phyloP scores from a whole-genome alignment of 2,329 filamentous ascomycete species.

The Apiospora kogelbergensis region DNA sequence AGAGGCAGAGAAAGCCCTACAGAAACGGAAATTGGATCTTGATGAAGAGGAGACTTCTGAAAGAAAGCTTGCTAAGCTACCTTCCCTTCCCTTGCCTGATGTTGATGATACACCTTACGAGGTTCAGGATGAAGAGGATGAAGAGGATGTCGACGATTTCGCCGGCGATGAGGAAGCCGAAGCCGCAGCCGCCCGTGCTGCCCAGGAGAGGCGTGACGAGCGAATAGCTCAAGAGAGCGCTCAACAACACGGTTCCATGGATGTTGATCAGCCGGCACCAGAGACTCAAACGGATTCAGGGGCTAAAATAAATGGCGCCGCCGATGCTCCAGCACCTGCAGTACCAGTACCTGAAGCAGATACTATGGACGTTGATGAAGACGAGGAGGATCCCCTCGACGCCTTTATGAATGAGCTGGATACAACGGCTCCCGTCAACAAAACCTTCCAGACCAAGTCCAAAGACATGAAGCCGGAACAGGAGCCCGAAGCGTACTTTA shows the following conservation, averaged over 20 bases:
- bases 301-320: conserved; percentile 24
- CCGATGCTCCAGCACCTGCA: conserved; percentile 18
- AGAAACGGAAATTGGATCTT: conserved; percentile 77
- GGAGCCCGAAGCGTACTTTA: conserved; percentile 83
- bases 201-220: conserved; percentile 81
- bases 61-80: conserved; percentile 89
- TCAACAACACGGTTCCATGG: conserved; percentile 46
- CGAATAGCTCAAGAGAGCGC: conserved; percentile 53
- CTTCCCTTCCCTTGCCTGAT: conserved; percentile 69
- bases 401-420: conserved; percentile 86
- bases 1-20: conserved; percentile 65
- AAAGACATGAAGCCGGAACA: conserved; percentile 52
- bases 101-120: conserved; percentile 60
- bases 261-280: conserved; percentile 31
- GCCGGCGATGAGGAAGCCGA: conserved; percentile 84
- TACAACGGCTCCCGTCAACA: conserved; percentile 35
- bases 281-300: conserved; percentile 18
- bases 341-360: conserved; percentile 31
- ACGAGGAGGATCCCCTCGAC: conserved; percentile 84
- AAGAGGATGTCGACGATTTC: conserved; percentile 73
- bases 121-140: conserved; percentile 62
- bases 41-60: conserved; percentile 85
- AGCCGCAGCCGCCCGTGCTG: conserved; percentile 79
- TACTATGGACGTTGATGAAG: conserved; percentile 61
- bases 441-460: conserved; percentile 28